Percentiles rank a stretch among this genome's conserved stretches.
phyloP scores from a whole-genome alignment of 2,329 filamentous ascomycete species.

The Aspergillus sp. region DNA sequence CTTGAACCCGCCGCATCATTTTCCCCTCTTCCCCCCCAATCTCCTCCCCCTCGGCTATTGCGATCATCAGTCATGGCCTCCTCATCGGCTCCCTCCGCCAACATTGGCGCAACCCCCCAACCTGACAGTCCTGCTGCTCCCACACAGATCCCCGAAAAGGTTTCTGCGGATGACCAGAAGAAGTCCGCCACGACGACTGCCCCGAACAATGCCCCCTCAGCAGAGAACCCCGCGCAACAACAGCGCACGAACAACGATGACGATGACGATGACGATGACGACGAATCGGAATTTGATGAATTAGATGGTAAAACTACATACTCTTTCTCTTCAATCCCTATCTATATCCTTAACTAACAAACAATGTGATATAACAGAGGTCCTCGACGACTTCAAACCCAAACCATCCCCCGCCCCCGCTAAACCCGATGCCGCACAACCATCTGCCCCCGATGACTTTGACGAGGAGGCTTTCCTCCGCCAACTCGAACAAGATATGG shows the following conservation, averaged over 20 bases:
- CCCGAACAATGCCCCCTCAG: not conserved
- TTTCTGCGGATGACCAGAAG: not conserved
- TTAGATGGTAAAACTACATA: constrained; percentile 67
- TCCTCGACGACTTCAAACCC: constrained; percentile 83
- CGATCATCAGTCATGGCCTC: constrained; percentile 13
- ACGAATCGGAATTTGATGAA: constrained; percentile 93
- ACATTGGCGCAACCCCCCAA: constrained; percentile 9
- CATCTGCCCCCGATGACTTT: constrained; percentile 22
- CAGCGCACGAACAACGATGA: constrained; percentile 4
- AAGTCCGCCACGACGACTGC: not conserved
- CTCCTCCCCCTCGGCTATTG: constrained; percentile 3
- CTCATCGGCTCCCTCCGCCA: constrained; percentile 14
- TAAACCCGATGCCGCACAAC: constrained; percentile 18
- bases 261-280: constrained; percentile 57
- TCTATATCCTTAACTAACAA: not conserved
- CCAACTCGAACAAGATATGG: constrained; percentile 89
- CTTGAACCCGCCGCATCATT: constrained; percentile 4
- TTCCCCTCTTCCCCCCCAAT: not conserved
- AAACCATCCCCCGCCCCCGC: constrained; percentile 40
- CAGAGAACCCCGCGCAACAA: constrained; percentile 1
- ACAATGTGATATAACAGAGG: constrained; percentile 58
- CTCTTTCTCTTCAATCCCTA: not conserved
- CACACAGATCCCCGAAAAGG: constrained; percentile 7
- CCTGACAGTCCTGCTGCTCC: not conserved
- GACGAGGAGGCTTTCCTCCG: constrained; percentile 66